Conservation (phyloP, 257 asterid genomes). For the Solanum infundibuliforme region DNA sequence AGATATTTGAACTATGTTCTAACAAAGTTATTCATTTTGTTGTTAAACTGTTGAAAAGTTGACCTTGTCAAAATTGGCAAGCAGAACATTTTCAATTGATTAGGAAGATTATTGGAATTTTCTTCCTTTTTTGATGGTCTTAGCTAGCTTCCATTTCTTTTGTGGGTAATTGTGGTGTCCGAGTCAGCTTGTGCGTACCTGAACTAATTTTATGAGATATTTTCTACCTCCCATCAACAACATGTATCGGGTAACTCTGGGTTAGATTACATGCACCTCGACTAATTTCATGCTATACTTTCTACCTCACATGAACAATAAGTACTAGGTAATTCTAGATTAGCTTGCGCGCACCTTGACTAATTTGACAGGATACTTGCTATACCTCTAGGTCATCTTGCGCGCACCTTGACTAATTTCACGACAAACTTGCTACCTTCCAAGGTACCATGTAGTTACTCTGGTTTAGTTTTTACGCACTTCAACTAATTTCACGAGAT, state of each 20-base stretch:
- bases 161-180: neutral
- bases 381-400: neutral
- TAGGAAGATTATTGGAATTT: neutral
- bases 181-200: neutral
- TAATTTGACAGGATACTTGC: neutral
- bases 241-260: fast-evolving
- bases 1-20: neutral
- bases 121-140: neutral
- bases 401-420: neutral
- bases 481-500: neutral
- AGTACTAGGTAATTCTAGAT: fast-evolving
- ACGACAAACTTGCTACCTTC: neutral
- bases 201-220: neutral
- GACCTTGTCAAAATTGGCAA: neutral
- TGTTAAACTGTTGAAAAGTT: neutral
- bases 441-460: neutral
- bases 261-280: neutral
- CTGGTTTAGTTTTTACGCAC: no score
- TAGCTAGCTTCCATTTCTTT: neutral
- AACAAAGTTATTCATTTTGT: neutral
- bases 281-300: neutral
- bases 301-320: neutral
- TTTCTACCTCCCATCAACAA: neutral
- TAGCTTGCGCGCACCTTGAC: fast-evolving
- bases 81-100: neutral